Conservation (phyloP, 78 protist genomes). For the Polysphondylium violaceum region DNA sequence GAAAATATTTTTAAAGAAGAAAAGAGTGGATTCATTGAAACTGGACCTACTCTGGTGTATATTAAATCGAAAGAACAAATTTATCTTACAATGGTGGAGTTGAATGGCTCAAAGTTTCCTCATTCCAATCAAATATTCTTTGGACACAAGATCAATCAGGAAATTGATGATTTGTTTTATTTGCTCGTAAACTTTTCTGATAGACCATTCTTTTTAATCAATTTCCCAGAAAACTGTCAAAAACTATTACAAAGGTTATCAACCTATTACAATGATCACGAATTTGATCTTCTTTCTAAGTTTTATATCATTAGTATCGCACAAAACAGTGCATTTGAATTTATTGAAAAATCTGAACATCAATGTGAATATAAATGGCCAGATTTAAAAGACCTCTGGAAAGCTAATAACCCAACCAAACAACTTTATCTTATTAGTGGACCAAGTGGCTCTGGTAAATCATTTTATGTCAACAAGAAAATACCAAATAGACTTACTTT, state of each 20-base stretch:
- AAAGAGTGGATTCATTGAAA: not conserved
- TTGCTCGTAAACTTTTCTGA: slow-evolving; percentile 5
- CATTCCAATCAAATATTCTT: slow-evolving; percentile 63
- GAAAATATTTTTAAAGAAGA: not conserved
- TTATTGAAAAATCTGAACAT: not conserved
- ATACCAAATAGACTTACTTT: not conserved
- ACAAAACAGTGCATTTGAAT: too few relatives aligned
- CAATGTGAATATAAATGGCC: not conserved
- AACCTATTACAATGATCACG: not conserved
- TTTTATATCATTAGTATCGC: slow-evolving; percentile 14
- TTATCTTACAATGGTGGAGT: not conserved
- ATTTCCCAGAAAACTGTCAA: slow-evolving; percentile 12
- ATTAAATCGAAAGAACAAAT: not conserved
- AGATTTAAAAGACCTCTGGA: slow-evolving; percentile 14
- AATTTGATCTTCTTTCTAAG: not conserved
- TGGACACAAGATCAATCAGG: not conserved
- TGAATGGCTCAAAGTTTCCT: slow-evolving; percentile 27
- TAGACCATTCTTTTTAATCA: slow-evolving; percentile 26
- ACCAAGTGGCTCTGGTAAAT: slow-evolving; percentile 16
- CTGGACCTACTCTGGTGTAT: slow-evolving; percentile 2
- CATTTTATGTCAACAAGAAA: not conserved
- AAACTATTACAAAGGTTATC: slow-evolving; percentile 23
- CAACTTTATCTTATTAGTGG: slow-evolving; percentile 9
- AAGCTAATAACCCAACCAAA: not conserved
- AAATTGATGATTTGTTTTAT: slow-evolving; percentile 26